Evolutionary conservation across 805 yeast species (phyloP), one percentile per base, ranked within the genome.

Genomic region (Hanseniaspora lindneri): DNA sequence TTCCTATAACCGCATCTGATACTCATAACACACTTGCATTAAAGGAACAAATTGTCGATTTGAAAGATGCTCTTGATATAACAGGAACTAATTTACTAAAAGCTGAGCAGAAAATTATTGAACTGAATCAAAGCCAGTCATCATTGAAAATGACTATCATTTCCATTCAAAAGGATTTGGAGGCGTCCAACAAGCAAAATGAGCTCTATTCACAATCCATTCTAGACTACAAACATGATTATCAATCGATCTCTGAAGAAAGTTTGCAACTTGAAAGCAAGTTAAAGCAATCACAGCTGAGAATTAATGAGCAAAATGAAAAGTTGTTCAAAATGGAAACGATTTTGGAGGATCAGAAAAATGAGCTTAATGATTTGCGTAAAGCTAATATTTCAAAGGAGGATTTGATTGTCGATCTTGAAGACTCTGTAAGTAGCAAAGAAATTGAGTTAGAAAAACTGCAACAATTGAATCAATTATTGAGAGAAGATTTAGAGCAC

Each of bases 191-290:
- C 34, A 59, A 69, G n/a, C 79, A 76, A 56, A 79, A 76, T 54
- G 56, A 60, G 1, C 80, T 84, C 27, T 64, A 85, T 27, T 60
- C 68, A 1, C 70, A 73, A 33, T 71, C 75, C 27, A 65, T 80
- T 19, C 75, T 74, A 33, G 66, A 81, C 28, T 86, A 83, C 63
- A 80, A 78, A 58, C 63, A 69, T 16, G 73, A 94, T 52, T 77
- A 94, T 29, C 88, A 83, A 30, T 82, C 79, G 52, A 82, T 84
- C 59, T 76, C 73, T 55, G 69, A 71, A 50, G 83, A 83, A 56
- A 67, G 87, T 23, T 94, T 86, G 56, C 73, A 75, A 43, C 88
- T 92, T 2, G 95, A 88, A 58, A 70, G 79, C 42, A 85, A 84
- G 52, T 63, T 76, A 46, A 58, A 62, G 17, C 83, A 80, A 55